A percentile compares a stretch with the other conserved stretches of the same genome.
Evolutionary conservation across 2,329 filamentous ascomycete genomes (phyloP).

Genomic region (Diplodia seriata): DNA sequence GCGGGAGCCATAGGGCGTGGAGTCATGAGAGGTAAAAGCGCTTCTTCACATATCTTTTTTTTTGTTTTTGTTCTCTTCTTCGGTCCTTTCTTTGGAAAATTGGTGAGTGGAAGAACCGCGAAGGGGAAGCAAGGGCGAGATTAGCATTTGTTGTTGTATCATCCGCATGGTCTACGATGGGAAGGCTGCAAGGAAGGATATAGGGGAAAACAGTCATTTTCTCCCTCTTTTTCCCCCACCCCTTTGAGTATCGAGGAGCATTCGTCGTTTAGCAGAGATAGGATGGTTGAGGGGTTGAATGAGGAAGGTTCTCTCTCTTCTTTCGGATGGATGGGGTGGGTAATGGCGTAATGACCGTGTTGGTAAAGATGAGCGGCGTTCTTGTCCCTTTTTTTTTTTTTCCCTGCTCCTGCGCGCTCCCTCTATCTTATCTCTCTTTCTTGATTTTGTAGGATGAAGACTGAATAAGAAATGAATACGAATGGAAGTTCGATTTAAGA

Average conservation of each 20-base stretch:
- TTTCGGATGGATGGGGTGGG: neutral
- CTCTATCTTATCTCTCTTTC: too few relatives aligned
- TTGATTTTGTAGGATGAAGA: neutral
- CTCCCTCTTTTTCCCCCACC: neutral
- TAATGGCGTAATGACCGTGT: slow-evolving; percentile 2
- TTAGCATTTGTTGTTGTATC: neutral
- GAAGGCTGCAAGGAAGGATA: neutral
- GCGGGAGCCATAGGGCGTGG: neutral
- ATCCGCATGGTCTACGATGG: neutral
- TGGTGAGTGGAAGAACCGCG: neutral
- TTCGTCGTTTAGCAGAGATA: neutral
- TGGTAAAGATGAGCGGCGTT: neutral
- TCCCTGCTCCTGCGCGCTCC: neutral
- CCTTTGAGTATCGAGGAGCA: neutral
- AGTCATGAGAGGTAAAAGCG: neutral
- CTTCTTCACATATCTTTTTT: neutral
- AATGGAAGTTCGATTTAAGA: too few relatives aligned
- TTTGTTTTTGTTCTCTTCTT: neutral
- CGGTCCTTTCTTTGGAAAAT: neutral
- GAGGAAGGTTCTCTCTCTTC: neutral
- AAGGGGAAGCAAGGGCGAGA: neutral
- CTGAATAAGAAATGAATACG: neutral
- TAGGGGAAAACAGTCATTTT: neutral
- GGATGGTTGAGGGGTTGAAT: neutral
- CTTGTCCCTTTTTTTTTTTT: neutral